Base-by-base conservation (phyloP, 768 basidiomycete genomes). In the Psilocybe tampanensis region DNA sequence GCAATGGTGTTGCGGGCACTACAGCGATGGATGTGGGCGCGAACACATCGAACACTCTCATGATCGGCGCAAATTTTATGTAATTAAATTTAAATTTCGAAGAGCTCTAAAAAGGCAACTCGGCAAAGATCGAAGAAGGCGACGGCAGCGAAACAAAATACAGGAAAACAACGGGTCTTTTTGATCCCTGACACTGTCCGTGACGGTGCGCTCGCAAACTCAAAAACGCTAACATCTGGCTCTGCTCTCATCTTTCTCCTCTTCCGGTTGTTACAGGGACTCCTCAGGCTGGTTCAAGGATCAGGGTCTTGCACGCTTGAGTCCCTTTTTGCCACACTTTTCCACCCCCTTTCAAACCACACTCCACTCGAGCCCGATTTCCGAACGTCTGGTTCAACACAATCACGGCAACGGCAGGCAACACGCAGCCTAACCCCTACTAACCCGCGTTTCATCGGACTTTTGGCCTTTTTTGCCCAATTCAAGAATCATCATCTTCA, bases 371-470 rank as follows among this genome's bases (percentile, higher is more conserved):
- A 58, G 49, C 54, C 64, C 64, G 58, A n/a, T n/a, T n/a, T n/a
- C n/a, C n/a, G n/a, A 61, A 53, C 41, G 50, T 52, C 53, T 65
- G 64, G 61, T 52, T 52, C 58, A 21, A 29, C 29, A 29, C 45
- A 49, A 61, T 57, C 59, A 57, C 58, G 52, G 54, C 52, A 42
- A 39, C n/a, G n/a, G n/a, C n/a, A n/a, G n/a, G n/a, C n/a, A n/a
- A n/a, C n/a, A n/a, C 49, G 32, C 33, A 23, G 49, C 15, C 59
- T 59, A 39, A 39, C 36, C 36, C 36, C 15, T 39, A n/a, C 36
- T 39, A 64, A 57, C 53, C 64, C 61, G 64, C 61, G 64, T 62
- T 62, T 65, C 57, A 62, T 60, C 64, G 64, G 64, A 62, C 47
- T 62, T 65, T 53, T 51, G 45, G 51, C 39, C 63, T 60, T 43